These are phyloP conservation scores for Gynochthodes officinalis DNA, from an alignment of 257 asterid genomes.

Conservation along the genomic window DNA sequence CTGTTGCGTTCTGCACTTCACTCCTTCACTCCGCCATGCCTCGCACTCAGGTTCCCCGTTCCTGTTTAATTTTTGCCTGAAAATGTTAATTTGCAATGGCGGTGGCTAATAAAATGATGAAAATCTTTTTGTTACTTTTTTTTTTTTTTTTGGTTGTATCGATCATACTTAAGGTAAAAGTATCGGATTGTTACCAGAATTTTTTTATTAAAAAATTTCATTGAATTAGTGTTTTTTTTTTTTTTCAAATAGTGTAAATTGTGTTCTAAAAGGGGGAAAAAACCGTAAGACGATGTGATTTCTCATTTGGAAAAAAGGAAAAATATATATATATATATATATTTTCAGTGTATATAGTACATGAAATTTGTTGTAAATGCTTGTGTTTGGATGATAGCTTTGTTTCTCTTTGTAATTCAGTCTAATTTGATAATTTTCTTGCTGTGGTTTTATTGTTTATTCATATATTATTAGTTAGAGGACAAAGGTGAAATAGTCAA, in stretches of 20 bases:
- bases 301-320: no score
- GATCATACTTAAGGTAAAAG: no score
- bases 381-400: neutral
- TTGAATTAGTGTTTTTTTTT: no score
- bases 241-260: no score
- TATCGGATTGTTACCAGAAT: no score
- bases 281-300: no score
- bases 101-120: neutral
- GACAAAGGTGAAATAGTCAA: neutral
- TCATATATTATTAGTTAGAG: neutral
- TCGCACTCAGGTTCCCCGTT: conserved; percentile 45
- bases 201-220: no score
- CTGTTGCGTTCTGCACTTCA: conserved; percentile 21
- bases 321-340: no score
- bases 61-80: neutral
- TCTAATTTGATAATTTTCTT: neutral
- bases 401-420: neutral
- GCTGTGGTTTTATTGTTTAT: neutral
- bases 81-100: neutral
- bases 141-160: neutral
- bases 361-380: neutral
- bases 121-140: neutral
- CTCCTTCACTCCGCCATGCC: conserved; percentile 39
- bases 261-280: no score
- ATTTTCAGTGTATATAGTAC: neutral